phyloP scores from a whole-genome alignment of 2,329 filamentous ascomycete genomes.

The Malbranchea zuffiana region DNA sequence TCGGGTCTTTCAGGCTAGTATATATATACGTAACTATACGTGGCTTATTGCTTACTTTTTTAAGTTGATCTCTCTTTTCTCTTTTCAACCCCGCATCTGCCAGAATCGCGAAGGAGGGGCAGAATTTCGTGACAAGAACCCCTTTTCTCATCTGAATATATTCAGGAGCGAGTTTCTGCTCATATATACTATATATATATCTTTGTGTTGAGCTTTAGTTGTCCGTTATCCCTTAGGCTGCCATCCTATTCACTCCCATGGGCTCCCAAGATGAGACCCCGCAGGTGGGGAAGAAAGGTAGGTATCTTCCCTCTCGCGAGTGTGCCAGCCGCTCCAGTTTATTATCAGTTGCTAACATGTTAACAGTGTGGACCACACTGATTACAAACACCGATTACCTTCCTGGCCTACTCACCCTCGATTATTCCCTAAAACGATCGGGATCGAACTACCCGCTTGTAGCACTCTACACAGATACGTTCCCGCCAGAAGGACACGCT shows the following conservation, averaged over 20 bases:
- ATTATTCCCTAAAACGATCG: slow-evolving; percentile 59
- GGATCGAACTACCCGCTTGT: slow-evolving; percentile 65
- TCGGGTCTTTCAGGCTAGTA: no score
- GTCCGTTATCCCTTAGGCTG: neutral
- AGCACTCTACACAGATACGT: slow-evolving; percentile 69
- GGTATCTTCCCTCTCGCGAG: neutral
- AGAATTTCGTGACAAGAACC: no score
- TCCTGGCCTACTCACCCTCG: slow-evolving; percentile 68
- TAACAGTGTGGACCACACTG: slow-evolving; percentile 71
- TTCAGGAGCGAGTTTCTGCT: no score
- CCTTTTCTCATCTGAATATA: no score
- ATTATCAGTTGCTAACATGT: neutral
- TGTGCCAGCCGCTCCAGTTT: neutral
- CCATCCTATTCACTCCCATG: neutral
- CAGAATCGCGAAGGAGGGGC: no score
- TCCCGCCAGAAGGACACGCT: slow-evolving; percentile 56
- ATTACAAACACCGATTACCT: slow-evolving; percentile 80
- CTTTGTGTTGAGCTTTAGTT: neutral
- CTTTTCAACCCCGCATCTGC: no score
- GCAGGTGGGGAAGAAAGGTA: slow-evolving; percentile 5
- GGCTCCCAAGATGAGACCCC: neutral
- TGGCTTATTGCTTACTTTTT: no score
- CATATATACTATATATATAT: no score
- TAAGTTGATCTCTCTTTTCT: no score
- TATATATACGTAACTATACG: no score